phyloP scores from a whole-genome alignment of 805 yeast genomes.

The Kazachstania kunashirensis region DNA sequence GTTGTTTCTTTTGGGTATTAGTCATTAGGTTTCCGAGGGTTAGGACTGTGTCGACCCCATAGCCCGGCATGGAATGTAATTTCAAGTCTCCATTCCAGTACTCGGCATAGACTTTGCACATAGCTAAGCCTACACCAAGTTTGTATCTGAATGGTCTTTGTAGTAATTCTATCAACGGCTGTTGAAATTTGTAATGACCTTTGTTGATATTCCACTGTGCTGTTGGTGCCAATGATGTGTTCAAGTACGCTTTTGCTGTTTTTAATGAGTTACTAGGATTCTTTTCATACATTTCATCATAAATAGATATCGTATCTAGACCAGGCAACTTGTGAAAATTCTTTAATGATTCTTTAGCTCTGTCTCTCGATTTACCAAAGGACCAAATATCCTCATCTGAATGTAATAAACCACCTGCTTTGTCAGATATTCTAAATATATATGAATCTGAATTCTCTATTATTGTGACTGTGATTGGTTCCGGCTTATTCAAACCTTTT shows the following conservation, averaged over 20 bases:
- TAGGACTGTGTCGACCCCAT: constrained; percentile 82
- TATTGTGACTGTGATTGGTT: constrained; percentile 71
- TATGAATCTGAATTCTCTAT: constrained; percentile 57
- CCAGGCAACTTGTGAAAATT: constrained; percentile 69
- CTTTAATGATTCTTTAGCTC: constrained; percentile 48
- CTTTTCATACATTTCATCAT: constrained; percentile 16
- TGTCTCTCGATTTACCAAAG: constrained; percentile 61
- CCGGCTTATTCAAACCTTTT: constrained; percentile 36
- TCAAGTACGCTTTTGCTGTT: constrained; percentile 17
- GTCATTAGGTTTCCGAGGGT: constrained; percentile 71
- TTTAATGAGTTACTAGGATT: background rate
- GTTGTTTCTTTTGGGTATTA: constrained; percentile 49
- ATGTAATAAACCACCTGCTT: constrained; percentile 79
- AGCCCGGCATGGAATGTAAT: constrained; percentile 78
- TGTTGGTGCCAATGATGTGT: constrained; percentile 33
- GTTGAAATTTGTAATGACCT: constrained; percentile 22
- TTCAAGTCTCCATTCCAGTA: constrained; percentile 92
- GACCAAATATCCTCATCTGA: constrained; percentile 61
- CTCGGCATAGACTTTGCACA: constrained; percentile 88
- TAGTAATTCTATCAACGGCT: constrained; percentile 53
- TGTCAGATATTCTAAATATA: constrained; percentile 72
- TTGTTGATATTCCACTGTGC: constrained; percentile 24
- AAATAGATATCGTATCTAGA: constrained; percentile 33
- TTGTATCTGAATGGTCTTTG: constrained; percentile 66
- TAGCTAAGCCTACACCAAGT: constrained; percentile 82